Evolutionary conservation across 805 yeast species (phyloP), one percentile per base, ranked within the genome.

Genomic region (Danielia oregonensis): DNA sequence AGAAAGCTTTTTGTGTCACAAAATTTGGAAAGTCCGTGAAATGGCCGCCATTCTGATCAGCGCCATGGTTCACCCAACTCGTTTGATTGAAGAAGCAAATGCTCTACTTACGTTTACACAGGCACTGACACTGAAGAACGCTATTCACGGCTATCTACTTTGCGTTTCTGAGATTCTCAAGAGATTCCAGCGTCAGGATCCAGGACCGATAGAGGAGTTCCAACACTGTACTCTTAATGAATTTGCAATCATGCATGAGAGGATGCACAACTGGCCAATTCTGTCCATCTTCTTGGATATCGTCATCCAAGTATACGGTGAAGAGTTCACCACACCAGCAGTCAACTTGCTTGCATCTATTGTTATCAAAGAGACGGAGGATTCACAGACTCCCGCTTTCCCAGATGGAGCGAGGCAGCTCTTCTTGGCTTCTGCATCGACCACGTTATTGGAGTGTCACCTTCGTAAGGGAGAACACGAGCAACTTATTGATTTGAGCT

Each of bases 1-100:
- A 5, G 17, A 32, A 11, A 24, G 35, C 4, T 48, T 82, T 42
- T 59, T 89, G 19, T 62, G 63, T 0, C 74, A 77, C 39, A 58
- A 57, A 27, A 64, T 70, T 36, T 91, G 96, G 96, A 87, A 87
- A 48, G 72, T 93, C 6, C 72, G 98, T 42, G 96, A 89, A 51
- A 75, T 86, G 76, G 84, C 95, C 0, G 86, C 96, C 0, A 70
- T 79, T 50, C 75, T 87, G 4, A 49, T 86, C 2, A 74, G 82
- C 0, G 60, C 80, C 0, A 55, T 82, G 30, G 54, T 22, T 12
- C 32, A 29, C 21, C 24, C 22, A 4, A 21, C 32, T 9, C 13
- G 14, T 15, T n/a, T 29, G 10, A 5, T 19, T 2, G 30, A 12
- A 10, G 16, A 19, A 4, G 12, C 14, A 6, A 22, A 13, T 11